Conservation (phyloP, 78 protist species). For the Dictyostelium intermedium region DNA sequence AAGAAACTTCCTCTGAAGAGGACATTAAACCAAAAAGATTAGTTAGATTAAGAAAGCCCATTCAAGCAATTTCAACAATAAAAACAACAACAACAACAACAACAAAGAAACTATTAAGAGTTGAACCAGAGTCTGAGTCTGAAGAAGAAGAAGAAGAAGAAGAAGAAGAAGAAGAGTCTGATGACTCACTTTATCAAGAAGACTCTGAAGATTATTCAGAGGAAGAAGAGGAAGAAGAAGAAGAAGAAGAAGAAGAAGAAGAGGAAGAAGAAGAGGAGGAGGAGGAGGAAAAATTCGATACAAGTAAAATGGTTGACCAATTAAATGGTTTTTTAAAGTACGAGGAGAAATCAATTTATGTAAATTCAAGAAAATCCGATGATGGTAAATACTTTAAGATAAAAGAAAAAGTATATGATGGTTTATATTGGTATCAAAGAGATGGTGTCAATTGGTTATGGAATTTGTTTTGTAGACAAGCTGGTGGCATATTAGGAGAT, state of each 20-base stretch:
- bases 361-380: not conserved
- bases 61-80: not conserved
- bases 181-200: too few species aligned
- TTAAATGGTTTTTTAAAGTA: constrained; percentile 52
- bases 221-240: not conserved
- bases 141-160: not conserved
- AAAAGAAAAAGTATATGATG: constrained; percentile 1
- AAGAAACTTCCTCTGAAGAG: not conserved
- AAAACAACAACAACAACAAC: not conserved
- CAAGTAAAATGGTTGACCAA: constrained; percentile 35
- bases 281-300: not conserved
- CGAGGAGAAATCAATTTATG: not conserved
- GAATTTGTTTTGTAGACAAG: constrained; percentile 18
- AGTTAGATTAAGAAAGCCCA: not conserved
- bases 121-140: not conserved
- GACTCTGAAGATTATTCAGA: not conserved
- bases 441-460: constrained; percentile 77
- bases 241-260: not conserved
- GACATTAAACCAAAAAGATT: not conserved
- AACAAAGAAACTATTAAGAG: not conserved
- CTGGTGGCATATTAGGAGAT: constrained; percentile 83
- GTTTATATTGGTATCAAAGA: constrained; percentile 72
- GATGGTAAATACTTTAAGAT: constrained; percentile 11
- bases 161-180: not conserved
- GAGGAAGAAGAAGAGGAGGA: not conserved